Conservation (phyloP, 441 rosid species). For the Pelargonium cotyledonis region DNA sequence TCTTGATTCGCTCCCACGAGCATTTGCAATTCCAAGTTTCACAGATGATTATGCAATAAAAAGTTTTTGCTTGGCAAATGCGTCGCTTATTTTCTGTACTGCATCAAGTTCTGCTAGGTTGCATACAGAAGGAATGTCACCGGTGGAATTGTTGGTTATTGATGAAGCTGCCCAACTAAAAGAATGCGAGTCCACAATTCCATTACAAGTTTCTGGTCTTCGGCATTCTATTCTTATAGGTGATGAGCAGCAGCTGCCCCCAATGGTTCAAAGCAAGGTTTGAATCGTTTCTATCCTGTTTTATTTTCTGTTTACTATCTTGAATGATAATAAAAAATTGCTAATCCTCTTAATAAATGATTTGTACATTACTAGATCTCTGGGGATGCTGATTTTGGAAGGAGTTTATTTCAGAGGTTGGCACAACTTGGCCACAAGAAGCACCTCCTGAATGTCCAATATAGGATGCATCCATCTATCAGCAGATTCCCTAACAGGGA, state of each 20-base stretch:
- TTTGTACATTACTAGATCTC: slow-evolving; percentile 8
- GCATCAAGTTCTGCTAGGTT: slow-evolving; percentile 15
- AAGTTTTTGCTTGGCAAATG: slow-evolving; percentile 11
- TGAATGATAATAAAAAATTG: too few relatives aligned
- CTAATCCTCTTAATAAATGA: background rate
- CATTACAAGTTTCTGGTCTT: slow-evolving; percentile 17
- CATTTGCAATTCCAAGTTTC: slow-evolving; percentile 10
- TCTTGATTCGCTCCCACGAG: background rate
- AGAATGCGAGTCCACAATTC: slow-evolving; percentile 23
- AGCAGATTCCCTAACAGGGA: background rate
- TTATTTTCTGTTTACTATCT: background rate
- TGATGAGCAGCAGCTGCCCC: slow-evolving; percentile 4
- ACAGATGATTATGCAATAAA: background rate
- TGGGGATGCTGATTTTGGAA: slow-evolving; percentile 15
- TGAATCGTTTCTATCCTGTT: background rate
- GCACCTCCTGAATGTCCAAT: slow-evolving; percentile 12
- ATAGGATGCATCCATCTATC: slow-evolving; percentile 17
- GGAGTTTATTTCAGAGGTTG: slow-evolving; percentile 13
- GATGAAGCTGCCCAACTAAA: slow-evolving; percentile 22
- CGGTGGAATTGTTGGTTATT: slow-evolving; percentile 14
- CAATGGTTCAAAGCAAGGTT: slow-evolving; percentile 17
- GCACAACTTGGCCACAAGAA: background rate
- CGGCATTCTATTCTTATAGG: slow-evolving; percentile 12
- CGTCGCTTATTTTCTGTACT: slow-evolving; percentile 17
- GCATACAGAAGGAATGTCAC: slow-evolving; percentile 3